phyloP scores from a whole-genome alignment of 2,329 filamentous ascomycete genomes.

The Fusarium irregulare region DNA sequence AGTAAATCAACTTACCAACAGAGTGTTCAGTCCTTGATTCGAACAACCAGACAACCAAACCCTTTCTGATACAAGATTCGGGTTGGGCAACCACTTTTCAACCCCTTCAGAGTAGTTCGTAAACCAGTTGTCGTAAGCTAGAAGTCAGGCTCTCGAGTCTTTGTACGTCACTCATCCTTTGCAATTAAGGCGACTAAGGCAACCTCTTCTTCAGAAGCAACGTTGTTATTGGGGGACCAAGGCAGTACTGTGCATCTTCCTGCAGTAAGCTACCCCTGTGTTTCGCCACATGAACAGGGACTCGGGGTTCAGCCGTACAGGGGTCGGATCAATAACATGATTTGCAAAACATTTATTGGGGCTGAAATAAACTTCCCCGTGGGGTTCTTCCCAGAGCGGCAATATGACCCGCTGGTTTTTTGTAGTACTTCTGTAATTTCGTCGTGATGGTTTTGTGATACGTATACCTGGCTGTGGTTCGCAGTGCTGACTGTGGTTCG shows the following conservation, averaged over 20 bases:
- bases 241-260: no score
- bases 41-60: no score
- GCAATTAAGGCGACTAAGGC: background rate
- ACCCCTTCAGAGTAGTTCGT: background rate
- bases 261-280: background rate
- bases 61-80: background rate
- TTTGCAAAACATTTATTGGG: background rate
- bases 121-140: background rate
- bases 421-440: background rate
- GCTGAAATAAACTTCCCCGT: conserved; percentile 15
- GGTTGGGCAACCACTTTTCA: no score
- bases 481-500: background rate
- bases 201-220: background rate
- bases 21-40: no score
- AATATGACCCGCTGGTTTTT: background rate
- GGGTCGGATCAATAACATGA: background rate
- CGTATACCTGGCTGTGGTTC: background rate
- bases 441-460: background rate
- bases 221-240: background rate
- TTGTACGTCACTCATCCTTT: background rate
- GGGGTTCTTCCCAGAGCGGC: background rate
- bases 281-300: background rate
- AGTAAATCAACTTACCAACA: no score
- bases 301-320: background rate
- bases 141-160: background rate